These are phyloP conservation scores for Lipomyces spencermartinsiae DNA, from an alignment of 805 yeast genomes.

Conservation along the genomic window DNA sequence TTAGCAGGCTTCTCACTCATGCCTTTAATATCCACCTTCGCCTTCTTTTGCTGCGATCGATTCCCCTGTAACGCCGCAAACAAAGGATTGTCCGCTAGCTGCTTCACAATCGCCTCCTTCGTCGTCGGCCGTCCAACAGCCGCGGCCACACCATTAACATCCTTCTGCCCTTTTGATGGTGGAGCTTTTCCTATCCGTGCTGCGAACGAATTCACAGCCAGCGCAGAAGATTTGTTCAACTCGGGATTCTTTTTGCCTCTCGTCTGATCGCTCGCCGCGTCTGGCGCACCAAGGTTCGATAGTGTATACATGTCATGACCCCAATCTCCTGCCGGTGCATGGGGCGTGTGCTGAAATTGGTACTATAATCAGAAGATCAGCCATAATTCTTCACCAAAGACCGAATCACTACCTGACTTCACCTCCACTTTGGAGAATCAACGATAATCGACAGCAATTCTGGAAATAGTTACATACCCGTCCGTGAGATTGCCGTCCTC, in stretches of 20 bases:
- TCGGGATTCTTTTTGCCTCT: not conserved
- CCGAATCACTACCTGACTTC: not conserved
- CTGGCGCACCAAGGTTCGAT: not conserved
- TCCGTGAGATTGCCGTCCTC: not conserved
- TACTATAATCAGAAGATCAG: not conserved
- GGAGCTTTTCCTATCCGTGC: slow-evolving; percentile 33
- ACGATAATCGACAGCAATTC: not conserved
- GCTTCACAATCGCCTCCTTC: slow-evolving; percentile 19
- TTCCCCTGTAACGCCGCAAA: slow-evolving; percentile 35
- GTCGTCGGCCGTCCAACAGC: slow-evolving; percentile 1
- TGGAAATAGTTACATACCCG: not conserved
- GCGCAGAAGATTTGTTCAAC: slow-evolving; percentile 9
- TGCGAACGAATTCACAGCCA: slow-evolving; percentile 32
- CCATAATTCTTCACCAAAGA: not conserved
- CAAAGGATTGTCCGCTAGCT: slow-evolving; percentile 26
- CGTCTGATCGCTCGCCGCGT: not conserved
- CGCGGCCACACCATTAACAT: not conserved
- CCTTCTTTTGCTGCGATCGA: slow-evolving; percentile 13
- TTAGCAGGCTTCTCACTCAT: slow-evolving; percentile 4
- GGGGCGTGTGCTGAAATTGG: not conserved
- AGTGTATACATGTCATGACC: slow-evolving; percentile 27
- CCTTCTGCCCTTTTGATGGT: slow-evolving; percentile 4
- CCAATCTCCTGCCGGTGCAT: slow-evolving; percentile 31
- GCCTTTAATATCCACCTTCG: slow-evolving; percentile 7
- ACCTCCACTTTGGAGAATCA: not conserved